Conservation (phyloP, 805 yeast genomes). For the Metschnikowia lochheadii region DNA sequence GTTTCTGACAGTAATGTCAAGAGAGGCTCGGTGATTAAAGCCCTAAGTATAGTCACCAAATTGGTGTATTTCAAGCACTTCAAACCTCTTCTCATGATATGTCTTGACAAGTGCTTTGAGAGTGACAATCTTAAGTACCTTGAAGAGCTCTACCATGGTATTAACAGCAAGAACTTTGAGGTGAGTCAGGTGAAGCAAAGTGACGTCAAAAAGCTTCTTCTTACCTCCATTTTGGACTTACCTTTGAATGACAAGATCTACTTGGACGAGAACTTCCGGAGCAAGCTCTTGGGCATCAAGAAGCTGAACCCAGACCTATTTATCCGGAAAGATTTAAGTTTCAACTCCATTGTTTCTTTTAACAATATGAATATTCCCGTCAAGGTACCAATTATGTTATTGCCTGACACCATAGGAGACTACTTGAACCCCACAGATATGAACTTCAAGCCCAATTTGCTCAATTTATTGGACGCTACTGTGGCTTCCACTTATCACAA, state of each 20-base stretch:
- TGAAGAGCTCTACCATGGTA: constrained; percentile 26
- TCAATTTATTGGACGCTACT: constrained; percentile 31
- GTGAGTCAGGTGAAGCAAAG: constrained; percentile 21
- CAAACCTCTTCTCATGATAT: constrained; percentile 53
- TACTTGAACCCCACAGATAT: constrained; percentile 44
- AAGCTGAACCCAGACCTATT: constrained; percentile 31
- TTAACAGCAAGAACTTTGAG: constrained; percentile 30
- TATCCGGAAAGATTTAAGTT: constrained; percentile 41
- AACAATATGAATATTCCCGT: constrained; percentile 43
- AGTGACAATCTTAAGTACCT: constrained; percentile 19
- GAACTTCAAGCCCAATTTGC: constrained; percentile 37
- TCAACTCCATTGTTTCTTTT: constrained; percentile 36
- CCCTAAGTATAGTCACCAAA: constrained; percentile 56
- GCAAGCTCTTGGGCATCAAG: constrained; percentile 30
- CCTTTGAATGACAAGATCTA: constrained; percentile 41
- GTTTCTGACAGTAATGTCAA: constrained; percentile 41
- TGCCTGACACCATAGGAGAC: constrained; percentile 43
- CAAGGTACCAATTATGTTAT: constrained; percentile 36
- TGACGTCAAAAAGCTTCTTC: constrained; percentile 33
- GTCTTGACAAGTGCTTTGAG: constrained; percentile 46
- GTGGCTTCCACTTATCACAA: constrained; percentile 33
- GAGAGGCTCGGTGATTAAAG: constrained; percentile 58
- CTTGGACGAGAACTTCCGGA: constrained; percentile 35
- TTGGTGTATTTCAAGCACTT: constrained; percentile 51
- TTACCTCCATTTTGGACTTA: constrained; percentile 41